Percentiles rank a stretch among this genome's conserved stretches.
Evolutionary conservation across 257 asterid species (phyloP).

Genomic region (Knoxia roxburghii): DNA sequence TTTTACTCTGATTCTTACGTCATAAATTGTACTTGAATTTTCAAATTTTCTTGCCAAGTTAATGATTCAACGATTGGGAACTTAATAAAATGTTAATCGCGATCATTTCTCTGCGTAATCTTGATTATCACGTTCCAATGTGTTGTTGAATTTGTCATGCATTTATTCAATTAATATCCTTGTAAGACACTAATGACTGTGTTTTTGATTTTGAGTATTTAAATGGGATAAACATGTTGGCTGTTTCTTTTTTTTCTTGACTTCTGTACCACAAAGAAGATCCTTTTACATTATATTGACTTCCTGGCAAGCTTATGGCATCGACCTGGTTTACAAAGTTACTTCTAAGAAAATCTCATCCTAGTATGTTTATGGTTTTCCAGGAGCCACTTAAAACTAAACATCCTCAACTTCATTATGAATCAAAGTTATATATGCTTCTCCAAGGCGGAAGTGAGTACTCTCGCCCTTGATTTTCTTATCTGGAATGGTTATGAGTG

Average conservation of each 20-base stretch:
- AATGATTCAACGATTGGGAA: neutral
- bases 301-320: neutral
- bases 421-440: slow-evolving; percentile 79
- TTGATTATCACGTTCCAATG: neutral
- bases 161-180: neutral
- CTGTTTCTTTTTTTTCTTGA: no score
- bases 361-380: neutral
- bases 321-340: no score
- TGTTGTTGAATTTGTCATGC: neutral
- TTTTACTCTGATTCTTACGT: neutral
- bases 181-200: neutral
- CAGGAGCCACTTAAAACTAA: slow-evolving; percentile 86
- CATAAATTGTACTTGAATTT: neutral
- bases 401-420: slow-evolving; percentile 94
- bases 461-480: slow-evolving; percentile 2
- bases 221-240: no score
- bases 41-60: neutral
- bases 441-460: slow-evolving; percentile 94
- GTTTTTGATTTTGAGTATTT: no score
- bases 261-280: no score
- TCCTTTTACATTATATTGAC: neutral
- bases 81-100: neutral
- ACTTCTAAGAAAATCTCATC: neutral
- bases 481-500: slow-evolving; percentile 2
- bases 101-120: neutral